Evolutionary conservation across 441 rosid species (phyloP).

Genomic region (Brassica hybrid): DNA sequence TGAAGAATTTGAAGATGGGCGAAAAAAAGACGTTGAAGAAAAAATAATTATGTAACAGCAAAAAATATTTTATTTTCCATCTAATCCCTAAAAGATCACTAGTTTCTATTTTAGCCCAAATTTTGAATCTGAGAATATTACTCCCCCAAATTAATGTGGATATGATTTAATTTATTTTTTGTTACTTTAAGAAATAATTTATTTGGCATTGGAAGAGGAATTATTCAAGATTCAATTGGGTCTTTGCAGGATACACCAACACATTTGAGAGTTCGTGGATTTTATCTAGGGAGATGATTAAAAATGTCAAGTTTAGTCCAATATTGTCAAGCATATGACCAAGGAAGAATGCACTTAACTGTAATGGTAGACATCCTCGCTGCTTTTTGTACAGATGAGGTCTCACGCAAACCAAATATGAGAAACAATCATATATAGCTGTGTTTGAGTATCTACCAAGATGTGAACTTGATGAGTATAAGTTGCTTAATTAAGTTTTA

Average conservation of each 20-base stretch:
- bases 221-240: background rate
- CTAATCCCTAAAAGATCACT: background rate
- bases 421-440: background rate
- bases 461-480: background rate
- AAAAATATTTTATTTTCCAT: background rate
- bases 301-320: background rate
- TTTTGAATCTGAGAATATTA: background rate
- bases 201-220: background rate
- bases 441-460: background rate
- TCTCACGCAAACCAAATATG: background rate
- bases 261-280: background rate
- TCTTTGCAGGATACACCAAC: background rate
- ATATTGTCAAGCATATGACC: background rate
- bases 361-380: too few species aligned
- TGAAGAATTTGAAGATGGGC: constrained; percentile 5
- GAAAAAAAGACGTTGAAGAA: background rate
- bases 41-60: background rate
- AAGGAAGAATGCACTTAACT: background rate
- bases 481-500: background rate
- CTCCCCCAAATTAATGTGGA: background rate
- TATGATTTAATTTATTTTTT: background rate
- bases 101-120: background rate
- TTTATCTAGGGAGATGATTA: background rate
- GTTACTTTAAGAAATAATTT: background rate
- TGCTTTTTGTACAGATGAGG: background rate